A percentile compares a stretch with the other conserved stretches of the same genome.
Evolutionary conservation across 2,329 filamentous ascomycete genomes (phyloP).

Genomic region (Paracoccidioides brasiliensis): DNA sequence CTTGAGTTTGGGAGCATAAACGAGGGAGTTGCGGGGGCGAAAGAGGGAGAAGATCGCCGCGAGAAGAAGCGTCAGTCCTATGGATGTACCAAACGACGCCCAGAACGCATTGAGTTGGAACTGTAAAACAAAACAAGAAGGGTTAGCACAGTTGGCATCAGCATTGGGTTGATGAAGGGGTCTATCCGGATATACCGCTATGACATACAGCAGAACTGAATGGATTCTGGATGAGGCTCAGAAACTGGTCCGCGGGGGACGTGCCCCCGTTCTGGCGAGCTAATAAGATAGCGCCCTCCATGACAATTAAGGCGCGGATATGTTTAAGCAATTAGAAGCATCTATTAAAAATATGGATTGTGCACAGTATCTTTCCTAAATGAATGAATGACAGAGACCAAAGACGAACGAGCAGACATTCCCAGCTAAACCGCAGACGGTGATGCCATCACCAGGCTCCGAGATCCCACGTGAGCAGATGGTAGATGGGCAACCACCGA

Average conservation of each 20-base stretch:
- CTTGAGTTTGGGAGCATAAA: constrained; percentile 90
- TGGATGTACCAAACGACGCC: constrained; percentile 66
- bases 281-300: not conserved
- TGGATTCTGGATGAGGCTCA: constrained; percentile 33
- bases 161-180: not conserved
- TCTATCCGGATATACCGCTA: not conserved
- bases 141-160: not conserved
- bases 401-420: not conserved
- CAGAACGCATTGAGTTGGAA: constrained; percentile 52
- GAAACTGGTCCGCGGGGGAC: constrained; percentile 25
- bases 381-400: not conserved
- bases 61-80: constrained; percentile 61
- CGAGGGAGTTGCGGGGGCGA: constrained; percentile 77
- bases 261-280: not conserved
- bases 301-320: not conserved
- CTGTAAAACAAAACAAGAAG: constrained; percentile 23
- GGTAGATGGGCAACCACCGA: not conserved
- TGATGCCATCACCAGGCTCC: not conserved
- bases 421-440: not conserved
- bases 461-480: not conserved
- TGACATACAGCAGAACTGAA: constrained; percentile 31
- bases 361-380: not conserved
- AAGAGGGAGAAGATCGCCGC: constrained; percentile 75
- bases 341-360: not conserved
- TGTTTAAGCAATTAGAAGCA: not conserved